Base-by-base conservation (phyloP, 78 protist genomes). In the Chrysochromulina tobinii region DNA sequence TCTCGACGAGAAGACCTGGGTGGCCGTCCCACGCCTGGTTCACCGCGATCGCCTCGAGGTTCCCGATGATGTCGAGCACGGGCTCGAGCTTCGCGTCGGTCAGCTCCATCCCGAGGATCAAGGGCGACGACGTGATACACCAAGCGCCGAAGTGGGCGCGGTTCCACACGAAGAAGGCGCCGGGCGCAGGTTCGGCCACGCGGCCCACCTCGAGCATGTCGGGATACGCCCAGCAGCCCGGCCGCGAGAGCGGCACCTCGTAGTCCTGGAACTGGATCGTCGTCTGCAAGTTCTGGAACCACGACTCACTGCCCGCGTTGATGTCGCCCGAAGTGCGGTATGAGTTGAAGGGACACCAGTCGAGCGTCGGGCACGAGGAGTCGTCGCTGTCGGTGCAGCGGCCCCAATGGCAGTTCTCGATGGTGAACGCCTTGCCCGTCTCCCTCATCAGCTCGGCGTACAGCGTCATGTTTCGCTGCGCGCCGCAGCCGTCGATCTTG, bases 381-480 rank as follows among this genome's bases (percentile, higher is more conserved):
- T 11, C 17, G 79, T 69, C 50, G 77, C 12, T 12, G 77, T 11
- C 77, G 51, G 8, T 14, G 77, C 77, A 68, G 48, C 3, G 50
- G 83, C 94, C 94, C 95, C 95, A 93, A 67, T 93, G 95, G 59
- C 95, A 93, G 77, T 93, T 93, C 25, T 93, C 94, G 25, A 93
- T 89, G 61, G 53, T 21, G 50, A 84, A 2, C 48, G 89, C 12
- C 12, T 12, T 1, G 9, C 92, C 92, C 1, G 90, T 90, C 38
- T 9, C 77, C 14, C 7, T 20, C 58, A 93, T 17, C 54, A 93
- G 83, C 51, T n/a, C 14, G 9, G 90, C 89, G 93, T 95, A 93
- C 25, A 1, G n/a, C 25, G 53, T 61, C 59, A 85, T 1, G 90
- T 93, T 57, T 0, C 0, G 0, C 77, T 38, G 50, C 18, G 4